These are phyloP conservation scores for Uronychia binucleata DNA, from an alignment of 73 alveolate genomes.

Conservation along the genomic window DNA sequence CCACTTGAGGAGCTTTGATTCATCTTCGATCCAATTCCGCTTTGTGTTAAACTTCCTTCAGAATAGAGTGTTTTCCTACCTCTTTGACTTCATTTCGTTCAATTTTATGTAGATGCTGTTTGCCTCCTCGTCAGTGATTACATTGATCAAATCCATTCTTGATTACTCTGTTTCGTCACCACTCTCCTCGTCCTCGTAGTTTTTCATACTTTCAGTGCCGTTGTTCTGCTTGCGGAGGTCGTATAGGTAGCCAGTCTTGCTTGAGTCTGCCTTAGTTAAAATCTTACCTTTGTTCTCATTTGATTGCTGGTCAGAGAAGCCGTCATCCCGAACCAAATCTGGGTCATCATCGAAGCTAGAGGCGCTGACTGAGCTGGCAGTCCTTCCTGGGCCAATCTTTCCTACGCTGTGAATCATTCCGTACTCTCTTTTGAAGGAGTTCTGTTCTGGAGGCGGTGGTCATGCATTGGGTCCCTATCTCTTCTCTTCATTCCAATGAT, in stretches of 20 bases:
- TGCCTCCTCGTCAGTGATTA: conserved; percentile 31
- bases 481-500: not conserved
- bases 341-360: not conserved
- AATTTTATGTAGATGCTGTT: conserved; percentile 24
- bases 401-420: not conserved
- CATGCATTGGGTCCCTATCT: not conserved
- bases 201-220: not conserved
- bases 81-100: not conserved
- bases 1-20: conserved; percentile 38
- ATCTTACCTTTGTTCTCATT: not conserved
- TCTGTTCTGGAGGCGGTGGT: not conserved
- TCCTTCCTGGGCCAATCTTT: not conserved
- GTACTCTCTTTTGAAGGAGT: not conserved
- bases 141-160: not conserved
- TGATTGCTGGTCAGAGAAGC: not conserved
- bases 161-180: not conserved
- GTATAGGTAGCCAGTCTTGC: not conserved
- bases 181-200: not conserved
- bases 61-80: not conserved
- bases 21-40: conserved; percentile 48
- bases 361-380: not conserved
- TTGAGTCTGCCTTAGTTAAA: not conserved
- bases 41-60: conserved; percentile 17
- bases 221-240: not conserved
- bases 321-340: not conserved